A percentile compares a stretch with the other conserved stretches of the same genome.
phyloP scores from a whole-genome alignment of 495 filamentous ascomycete genomes.

The Podospora didyma region DNA sequence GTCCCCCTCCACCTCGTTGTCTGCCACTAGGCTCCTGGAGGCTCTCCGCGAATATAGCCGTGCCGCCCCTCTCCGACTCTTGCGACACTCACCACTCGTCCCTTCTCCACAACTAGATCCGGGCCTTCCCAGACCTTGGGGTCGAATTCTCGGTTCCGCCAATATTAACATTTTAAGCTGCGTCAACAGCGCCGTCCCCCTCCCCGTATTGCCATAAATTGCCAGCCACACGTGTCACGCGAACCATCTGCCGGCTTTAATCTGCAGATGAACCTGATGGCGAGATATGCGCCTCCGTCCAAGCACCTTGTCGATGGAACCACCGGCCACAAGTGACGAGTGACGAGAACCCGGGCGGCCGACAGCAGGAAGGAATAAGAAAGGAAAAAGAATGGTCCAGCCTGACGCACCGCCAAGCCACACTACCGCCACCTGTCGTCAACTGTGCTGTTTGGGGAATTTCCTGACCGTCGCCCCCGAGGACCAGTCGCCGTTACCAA shows the following conservation, averaged over 20 bases:
- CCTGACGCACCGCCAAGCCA: slow-evolving; percentile 4
- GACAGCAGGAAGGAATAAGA: background rate
- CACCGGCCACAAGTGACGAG: background rate
- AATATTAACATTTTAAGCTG: slow-evolving; percentile 14
- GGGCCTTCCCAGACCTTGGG: slow-evolving; percentile 9
- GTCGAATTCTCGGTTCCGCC: slow-evolving; percentile 21
- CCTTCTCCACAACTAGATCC: slow-evolving; percentile 8
- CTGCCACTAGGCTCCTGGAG: background rate
- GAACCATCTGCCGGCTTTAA: slow-evolving; percentile 32
- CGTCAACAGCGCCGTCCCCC: slow-evolving; percentile 9
- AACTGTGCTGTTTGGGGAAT: background rate
- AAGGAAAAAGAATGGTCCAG: slow-evolving; percentile 9
- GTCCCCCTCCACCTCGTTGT: slow-evolving; percentile 1
- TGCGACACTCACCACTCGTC: slow-evolving; percentile 9
- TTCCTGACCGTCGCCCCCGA: background rate
- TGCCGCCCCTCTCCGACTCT: slow-evolving; percentile 23
- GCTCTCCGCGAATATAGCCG: slow-evolving; percentile 26
- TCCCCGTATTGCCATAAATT: slow-evolving; percentile 18
- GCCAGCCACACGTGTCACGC: slow-evolving; percentile 21
- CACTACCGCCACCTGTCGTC: slow-evolving; percentile 1
- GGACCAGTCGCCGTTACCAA: slow-evolving; percentile 7
- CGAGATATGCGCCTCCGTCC: slow-evolving; percentile 8
- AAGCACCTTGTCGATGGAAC: slow-evolving; percentile 3
- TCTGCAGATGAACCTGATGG: slow-evolving; percentile 25
- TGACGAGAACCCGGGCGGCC: slow-evolving; percentile 7